These are phyloP conservation scores for Neoscytalidium dimidiatum DNA, from an alignment of 2,329 filamentous ascomycete genomes.

Conservation along the genomic window DNA sequence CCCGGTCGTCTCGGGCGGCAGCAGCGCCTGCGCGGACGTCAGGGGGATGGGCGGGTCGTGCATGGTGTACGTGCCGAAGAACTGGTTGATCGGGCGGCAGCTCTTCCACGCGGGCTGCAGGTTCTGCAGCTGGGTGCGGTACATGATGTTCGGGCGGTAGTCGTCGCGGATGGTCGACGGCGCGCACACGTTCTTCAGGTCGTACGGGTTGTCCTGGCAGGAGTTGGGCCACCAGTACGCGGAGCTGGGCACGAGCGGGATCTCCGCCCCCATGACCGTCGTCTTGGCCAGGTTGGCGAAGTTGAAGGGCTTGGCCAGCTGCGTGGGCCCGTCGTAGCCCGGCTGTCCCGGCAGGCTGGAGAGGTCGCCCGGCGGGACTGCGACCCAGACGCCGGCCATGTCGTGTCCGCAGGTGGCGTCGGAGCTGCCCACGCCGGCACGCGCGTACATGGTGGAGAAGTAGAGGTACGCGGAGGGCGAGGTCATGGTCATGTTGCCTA, in stretches of 20 bases:
- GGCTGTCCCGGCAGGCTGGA: not conserved
- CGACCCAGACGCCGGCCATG: not conserved
- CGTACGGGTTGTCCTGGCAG: not conserved
- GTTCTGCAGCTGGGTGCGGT: not conserved
- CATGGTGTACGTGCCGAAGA: not conserved
- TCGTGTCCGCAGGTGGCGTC: not conserved
- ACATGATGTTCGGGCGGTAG: not conserved
- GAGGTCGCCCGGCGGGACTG: not conserved
- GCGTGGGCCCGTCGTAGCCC: not conserved
- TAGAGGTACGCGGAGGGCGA: not conserved
- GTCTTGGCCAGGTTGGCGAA: constrained; percentile 7
- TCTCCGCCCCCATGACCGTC: not conserved
- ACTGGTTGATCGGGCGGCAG: not conserved
- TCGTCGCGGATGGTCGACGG: not conserved
- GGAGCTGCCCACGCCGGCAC: not conserved
- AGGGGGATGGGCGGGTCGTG: not conserved
- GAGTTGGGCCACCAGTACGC: constrained; percentile 11
- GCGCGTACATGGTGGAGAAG: not conserved
- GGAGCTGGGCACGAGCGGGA: constrained; percentile 4
- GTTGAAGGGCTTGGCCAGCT: not conserved
- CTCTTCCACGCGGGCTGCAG: not conserved
- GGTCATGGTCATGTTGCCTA: not conserved
- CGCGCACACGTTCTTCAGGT: not conserved
- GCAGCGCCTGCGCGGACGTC: not conserved
- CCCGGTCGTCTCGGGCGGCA: not conserved